These are phyloP conservation scores for Ambrosia artemisiifolia DNA, from an alignment of 129 eudicot species.

Conservation along the genomic window DNA sequence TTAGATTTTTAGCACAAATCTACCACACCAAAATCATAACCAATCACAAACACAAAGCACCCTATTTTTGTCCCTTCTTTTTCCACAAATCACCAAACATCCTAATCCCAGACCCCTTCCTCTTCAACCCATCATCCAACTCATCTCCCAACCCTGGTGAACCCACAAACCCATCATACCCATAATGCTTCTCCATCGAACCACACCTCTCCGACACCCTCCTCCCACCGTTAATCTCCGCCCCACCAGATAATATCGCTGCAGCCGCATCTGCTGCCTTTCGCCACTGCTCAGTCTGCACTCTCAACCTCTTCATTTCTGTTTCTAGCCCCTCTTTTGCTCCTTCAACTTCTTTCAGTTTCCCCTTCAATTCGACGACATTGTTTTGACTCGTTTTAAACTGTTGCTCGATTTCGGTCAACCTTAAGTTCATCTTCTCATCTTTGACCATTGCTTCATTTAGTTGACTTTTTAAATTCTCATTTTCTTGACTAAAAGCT, in stretches of 20 bases:
- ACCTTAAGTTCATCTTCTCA: conserved; percentile 38
- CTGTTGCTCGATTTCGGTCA: conserved; percentile 39
- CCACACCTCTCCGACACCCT: conserved; percentile 72
- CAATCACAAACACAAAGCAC: not conserved
- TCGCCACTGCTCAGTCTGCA: conserved; percentile 13
- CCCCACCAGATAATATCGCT: conserved; percentile 7
- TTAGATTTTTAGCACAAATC: conserved; percentile 20
- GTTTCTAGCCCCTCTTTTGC: conserved; percentile 40
- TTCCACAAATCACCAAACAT: conserved; percentile 96
- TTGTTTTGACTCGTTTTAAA: conserved; percentile 43
- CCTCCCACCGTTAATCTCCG: conserved; percentile 48
- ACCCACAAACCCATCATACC: conserved; percentile 60
- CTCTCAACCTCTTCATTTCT: conserved; percentile 14
- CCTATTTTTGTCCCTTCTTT: conserved; percentile 74
- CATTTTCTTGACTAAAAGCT: conserved; percentile 38
- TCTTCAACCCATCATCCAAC: conserved; percentile 53
- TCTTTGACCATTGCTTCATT: conserved; percentile 47
- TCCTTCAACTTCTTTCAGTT: conserved; percentile 50
- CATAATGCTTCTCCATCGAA: conserved; percentile 74
- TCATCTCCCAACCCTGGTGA: conserved; percentile 64
- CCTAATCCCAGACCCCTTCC: conserved; percentile 75
- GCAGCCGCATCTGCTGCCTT: conserved; percentile 18
- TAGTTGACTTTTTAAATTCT: conserved; percentile 39
- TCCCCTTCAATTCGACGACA: conserved; percentile 34
- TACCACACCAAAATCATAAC: not conserved